phyloP scores from a whole-genome alignment of 129 eudicot species.

The Daucus carota region DH1_v3.0 NC_030383.2:64277501-64278000 shows the following conservation, averaged over 20 bases:
- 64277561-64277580: neutral
- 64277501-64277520: neutral
- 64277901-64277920: neutral
- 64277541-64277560: neutral
- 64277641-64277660: neutral
- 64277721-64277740: constrained; percentile 6
- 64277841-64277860: neutral
- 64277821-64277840: neutral
- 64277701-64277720: neutral
- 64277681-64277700: neutral
- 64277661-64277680: constrained; percentile 1
- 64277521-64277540: neutral
- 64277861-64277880: neutral
- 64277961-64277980: neutral
- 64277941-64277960: neutral
- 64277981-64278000: neutral
- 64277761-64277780: too few species aligned
- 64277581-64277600: neutral
- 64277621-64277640: neutral
- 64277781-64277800: neutral
- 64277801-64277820: constrained; percentile 1
- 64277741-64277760: neutral
- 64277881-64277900: neutral
- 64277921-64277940: neutral
- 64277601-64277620: neutral